These are phyloP conservation scores for Colletotrichum noveboracense DNA, from an alignment of 2,329 filamentous ascomycete genomes.

Conservation along the genomic window DNA sequence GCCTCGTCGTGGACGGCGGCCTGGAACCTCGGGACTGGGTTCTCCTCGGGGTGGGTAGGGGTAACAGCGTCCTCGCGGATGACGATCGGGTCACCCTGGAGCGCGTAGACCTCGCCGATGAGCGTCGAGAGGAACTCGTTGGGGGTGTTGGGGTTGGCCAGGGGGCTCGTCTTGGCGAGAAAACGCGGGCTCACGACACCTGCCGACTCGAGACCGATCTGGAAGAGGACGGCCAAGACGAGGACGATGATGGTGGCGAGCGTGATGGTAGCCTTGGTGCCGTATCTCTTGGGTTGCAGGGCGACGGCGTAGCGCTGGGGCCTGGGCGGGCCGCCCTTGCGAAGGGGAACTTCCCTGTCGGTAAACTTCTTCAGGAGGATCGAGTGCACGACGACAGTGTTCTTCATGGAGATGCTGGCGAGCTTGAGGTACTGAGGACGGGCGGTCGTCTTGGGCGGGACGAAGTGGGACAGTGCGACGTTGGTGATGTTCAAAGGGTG, in stretches of 20 bases:
- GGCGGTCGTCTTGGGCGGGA: conserved; percentile 54
- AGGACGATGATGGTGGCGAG: conserved; percentile 62
- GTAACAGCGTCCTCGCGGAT: conserved; percentile 37
- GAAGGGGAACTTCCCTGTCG: conserved; percentile 37
- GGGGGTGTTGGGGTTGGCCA: conserved; percentile 9
- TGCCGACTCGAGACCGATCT: conserved; percentile 68
- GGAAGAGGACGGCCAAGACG: conserved; percentile 66
- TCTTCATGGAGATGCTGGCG: conserved; percentile 81
- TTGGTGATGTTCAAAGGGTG: conserved; percentile 65
- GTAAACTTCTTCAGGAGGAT: conserved; percentile 67
- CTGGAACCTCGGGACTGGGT: conserved; percentile 33
- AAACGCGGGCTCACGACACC: conserved; percentile 56
- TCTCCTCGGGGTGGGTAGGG: conserved; percentile 22
- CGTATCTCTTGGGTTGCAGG: conserved; percentile 57
- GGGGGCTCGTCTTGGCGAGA: background rate
- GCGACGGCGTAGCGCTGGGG: conserved; percentile 74
- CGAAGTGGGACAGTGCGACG: conserved; percentile 63
- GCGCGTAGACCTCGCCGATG: conserved; percentile 34
- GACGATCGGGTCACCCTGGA: conserved; percentile 41
- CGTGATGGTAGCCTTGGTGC: conserved; percentile 55
- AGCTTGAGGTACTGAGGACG: conserved; percentile 70
- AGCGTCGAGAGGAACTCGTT: conserved; percentile 43
- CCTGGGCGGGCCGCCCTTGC: conserved; percentile 45
- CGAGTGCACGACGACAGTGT: conserved; percentile 79
- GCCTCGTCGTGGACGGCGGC: conserved; percentile 52